Evolutionary conservation across 2,329 filamentous ascomycete genomes (phyloP), one percentile per base, ranked within the genome.

Genomic region (Colletotrichum melonis): DNA sequence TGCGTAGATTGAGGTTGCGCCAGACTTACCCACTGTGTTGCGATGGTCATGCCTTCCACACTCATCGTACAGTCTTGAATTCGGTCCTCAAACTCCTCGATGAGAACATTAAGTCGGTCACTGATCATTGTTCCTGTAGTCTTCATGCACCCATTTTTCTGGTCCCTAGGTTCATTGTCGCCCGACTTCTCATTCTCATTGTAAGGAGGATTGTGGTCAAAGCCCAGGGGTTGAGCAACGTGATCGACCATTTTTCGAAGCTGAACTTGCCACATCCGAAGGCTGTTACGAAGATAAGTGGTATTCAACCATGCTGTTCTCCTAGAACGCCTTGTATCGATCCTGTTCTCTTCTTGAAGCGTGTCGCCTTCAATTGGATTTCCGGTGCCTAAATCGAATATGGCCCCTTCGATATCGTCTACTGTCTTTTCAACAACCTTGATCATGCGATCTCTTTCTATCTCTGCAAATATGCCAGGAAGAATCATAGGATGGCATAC

Each of bases 31-130:
- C 79, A 82, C 78, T 82, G 80, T 1, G 79, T 82, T n/a, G 81
- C 78, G 76, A 82, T 80, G 7, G 77, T 76, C 79, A 82, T 82
- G 5, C 79, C 80, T 22, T 82, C 80, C 1, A 82, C 58, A 12
- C 79, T 75, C 79, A 82, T 81, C 0, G 77, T 77, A 38, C 79
- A 82, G 9, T 81, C 79, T 49, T 78, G 69, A 3, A 81, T 79
- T 57, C 79, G 80, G 2, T 80, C 78, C 1, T 81, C 78, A 26
- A 79, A 82, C 57, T 82, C 80, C 19, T 79, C 77, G 1, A 76
- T 76, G 12, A 81, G 78, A 0, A 59, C 65, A 14, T 65, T 49
- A 11, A 80, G 63, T 19, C 77, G 75, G 26, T 75, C 70, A 6
- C 63, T 74, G 24, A 79, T 75, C n/a, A 75, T 76, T 1, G 28